These are phyloP conservation scores for Thalia dealbata DNA, from an alignment of 176 grass and related monocot genomes.

Conservation along the genomic window DNA sequence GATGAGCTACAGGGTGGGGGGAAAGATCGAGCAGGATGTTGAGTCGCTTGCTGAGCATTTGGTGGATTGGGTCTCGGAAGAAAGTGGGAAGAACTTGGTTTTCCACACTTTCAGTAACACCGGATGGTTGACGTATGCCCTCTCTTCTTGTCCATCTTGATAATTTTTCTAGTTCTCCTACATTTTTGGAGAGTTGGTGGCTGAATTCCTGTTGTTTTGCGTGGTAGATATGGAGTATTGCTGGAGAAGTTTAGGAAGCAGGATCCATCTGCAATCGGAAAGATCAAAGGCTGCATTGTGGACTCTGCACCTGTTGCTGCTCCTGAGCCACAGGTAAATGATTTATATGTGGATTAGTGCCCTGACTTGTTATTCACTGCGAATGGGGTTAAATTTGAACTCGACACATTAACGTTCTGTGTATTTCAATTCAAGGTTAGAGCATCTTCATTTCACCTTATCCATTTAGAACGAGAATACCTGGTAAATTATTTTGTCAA, in stretches of 20 bases:
- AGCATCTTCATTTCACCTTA: no score
- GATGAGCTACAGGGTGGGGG: constrained; percentile 56
- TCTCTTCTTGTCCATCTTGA: constrained; percentile 1
- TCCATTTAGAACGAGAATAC: no score
- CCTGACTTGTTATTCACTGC: background rate
- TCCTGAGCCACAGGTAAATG: constrained; percentile 71
- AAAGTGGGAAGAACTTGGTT: constrained; percentile 64
- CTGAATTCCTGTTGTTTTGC: background rate
- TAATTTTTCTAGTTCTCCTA: background rate
- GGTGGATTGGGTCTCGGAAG: constrained; percentile 66
- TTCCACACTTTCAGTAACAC: constrained; percentile 98
- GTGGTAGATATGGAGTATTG: constrained; percentile 67
- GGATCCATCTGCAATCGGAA: constrained; percentile 49
- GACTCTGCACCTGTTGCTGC: constrained; percentile 85
- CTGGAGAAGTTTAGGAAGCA: constrained; percentile 57
- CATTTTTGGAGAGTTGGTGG: background rate
- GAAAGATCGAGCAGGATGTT: constrained; percentile 67
- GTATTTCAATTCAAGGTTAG: no score
- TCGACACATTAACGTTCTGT: no score
- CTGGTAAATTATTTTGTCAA: no score
- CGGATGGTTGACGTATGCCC: constrained; percentile 73
- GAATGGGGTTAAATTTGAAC: background rate
- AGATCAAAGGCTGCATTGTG: constrained; percentile 75
- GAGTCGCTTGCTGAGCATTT: constrained; percentile 63
- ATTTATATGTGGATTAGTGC: background rate